Percentiles rank a stretch among this genome's conserved stretches.
Evolutionary conservation across 768 basidiomycete genomes (phyloP).

Genomic region (Amanita rubescens): DNA sequence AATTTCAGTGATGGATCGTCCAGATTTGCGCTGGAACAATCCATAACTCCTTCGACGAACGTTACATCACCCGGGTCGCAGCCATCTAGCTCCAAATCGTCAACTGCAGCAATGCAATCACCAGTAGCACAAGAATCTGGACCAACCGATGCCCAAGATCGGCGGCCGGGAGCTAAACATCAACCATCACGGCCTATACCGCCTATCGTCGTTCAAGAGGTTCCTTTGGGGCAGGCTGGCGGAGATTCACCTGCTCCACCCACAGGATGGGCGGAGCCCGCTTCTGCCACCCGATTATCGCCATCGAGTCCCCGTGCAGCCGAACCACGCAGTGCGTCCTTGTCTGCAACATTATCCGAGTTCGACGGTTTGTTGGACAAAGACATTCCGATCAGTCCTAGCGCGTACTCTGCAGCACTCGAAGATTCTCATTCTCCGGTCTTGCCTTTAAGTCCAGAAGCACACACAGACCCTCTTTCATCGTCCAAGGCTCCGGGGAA

Average conservation of each 20-base stretch:
- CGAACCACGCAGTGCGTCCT: background rate
- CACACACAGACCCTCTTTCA: background rate
- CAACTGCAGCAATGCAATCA: background rate
- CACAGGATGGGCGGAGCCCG: conserved; percentile 17
- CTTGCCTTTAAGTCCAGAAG: conserved; percentile 14
- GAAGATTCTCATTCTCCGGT: conserved; percentile 22
- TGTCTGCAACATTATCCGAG: conserved; percentile 11
- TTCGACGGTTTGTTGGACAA: conserved; percentile 12
- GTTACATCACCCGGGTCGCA: conserved; percentile 1
- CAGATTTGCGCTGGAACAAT: background rate
- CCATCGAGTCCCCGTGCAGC: conserved; percentile 9
- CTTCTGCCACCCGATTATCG: conserved; percentile 13
- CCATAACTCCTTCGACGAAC: background rate
- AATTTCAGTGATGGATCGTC: background rate
- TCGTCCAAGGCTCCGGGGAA: background rate
- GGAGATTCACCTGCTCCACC: conserved; percentile 10
- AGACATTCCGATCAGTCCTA: background rate
- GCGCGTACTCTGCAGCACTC: conserved; percentile 16
- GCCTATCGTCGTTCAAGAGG: conserved; percentile 25
- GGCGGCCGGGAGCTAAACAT: background rate
- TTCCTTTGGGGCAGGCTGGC: conserved; percentile 9
- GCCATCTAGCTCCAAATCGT: background rate
- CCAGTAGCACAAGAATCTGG: background rate
- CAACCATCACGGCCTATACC: conserved; percentile 14
- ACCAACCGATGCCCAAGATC: background rate